Percentiles rank a stretch among this genome's conserved stretches.
These are phyloP conservation scores for Saccharum spontaneum DNA, from an alignment of 176 grass and related monocot genomes.

Conservation along the genomic window DNA sequence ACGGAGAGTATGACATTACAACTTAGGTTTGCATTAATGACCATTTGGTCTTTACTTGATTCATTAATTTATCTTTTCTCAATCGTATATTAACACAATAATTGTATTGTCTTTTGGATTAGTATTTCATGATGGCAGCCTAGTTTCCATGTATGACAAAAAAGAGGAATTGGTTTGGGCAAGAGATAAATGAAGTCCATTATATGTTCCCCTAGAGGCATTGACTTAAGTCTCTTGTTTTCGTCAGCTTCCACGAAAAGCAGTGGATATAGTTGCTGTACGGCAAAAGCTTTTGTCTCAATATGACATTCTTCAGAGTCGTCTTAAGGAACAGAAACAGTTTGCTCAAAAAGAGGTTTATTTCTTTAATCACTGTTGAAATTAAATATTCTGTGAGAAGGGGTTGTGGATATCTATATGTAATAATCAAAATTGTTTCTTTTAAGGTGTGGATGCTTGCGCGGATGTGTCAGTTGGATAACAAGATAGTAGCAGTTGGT, in stretches of 20 bases:
- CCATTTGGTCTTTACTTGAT: conserved; percentile 9
- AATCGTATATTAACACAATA: neutral
- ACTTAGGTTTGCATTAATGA: neutral
- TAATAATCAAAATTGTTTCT: conserved; percentile 27
- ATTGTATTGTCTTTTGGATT: neutral
- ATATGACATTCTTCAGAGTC: conserved; percentile 83
- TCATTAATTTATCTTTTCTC: neutral
- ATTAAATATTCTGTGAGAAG: conserved; percentile 14
- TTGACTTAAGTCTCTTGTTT: conserved; percentile 26
- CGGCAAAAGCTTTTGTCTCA: conserved; percentile 91
- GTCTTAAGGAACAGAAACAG: conserved; percentile 78
- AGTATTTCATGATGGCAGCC: neutral
- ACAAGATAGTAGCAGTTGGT: conserved; percentile 93
- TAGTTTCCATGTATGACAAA: conserved; percentile 1
- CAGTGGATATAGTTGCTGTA: conserved; percentile 74
- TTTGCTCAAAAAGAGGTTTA: conserved; percentile 83
- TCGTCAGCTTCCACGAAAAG: conserved; percentile 78
- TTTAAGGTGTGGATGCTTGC: conserved; percentile 94
- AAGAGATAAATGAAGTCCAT: conserved; percentile 15
- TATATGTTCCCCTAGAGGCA: conserved; percentile 5
- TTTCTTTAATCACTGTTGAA: conserved; percentile 18
- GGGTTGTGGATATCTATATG: conserved; percentile 20
- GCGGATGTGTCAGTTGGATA: conserved; percentile 92
- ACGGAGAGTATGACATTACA: neutral
- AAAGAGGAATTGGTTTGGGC: neutral